Conservation (phyloP, 2,329 filamentous ascomycete genomes). For the Colletotrichum sidae region DNA sequence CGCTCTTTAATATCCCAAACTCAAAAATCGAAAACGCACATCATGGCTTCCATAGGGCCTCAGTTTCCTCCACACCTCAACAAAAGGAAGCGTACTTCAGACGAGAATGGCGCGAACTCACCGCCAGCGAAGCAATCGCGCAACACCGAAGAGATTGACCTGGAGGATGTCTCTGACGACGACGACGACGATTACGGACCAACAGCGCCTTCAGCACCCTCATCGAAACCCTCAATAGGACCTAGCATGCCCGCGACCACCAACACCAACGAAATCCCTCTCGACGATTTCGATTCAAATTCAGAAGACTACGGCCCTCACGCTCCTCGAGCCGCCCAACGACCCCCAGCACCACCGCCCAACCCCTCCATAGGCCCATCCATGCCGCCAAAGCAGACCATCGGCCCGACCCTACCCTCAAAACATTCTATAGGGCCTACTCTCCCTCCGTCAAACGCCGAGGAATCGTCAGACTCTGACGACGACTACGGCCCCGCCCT, state of each 20-base stretch:
- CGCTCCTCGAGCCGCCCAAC: slow-evolving; percentile 37
- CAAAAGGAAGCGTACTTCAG: slow-evolving; percentile 69
- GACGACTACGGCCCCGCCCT: slow-evolving; percentile 72
- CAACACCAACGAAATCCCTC: slow-evolving; percentile 56
- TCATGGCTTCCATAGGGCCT: slow-evolving; percentile 78
- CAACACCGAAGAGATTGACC: slow-evolving; percentile 62
- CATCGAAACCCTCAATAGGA: slow-evolving; percentile 40
- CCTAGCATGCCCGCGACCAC: slow-evolving; percentile 41
- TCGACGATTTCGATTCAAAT: slow-evolving; percentile 50
- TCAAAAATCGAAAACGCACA: slow-evolving; percentile 40
- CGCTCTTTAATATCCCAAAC: not conserved
- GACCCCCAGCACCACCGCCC: slow-evolving; percentile 31
- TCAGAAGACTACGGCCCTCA: slow-evolving; percentile 45
- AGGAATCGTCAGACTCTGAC: slow-evolving; percentile 55
- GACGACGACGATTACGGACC: slow-evolving; percentile 57
- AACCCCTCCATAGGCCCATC: slow-evolving; percentile 43
- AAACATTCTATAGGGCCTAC: slow-evolving; percentile 55
- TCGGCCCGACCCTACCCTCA: slow-evolving; percentile 58
- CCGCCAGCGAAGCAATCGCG: slow-evolving; percentile 62
- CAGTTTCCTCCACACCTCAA: slow-evolving; percentile 75
- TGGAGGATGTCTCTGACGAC: slow-evolving; percentile 54
- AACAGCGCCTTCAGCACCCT: slow-evolving; percentile 40
- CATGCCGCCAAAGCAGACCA: slow-evolving; percentile 46
- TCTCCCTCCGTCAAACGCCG: slow-evolving; percentile 52
- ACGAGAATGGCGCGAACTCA: slow-evolving; percentile 52